Evolutionary conservation across 2,329 filamentous ascomycete genomes (phyloP).

Genomic region (Cladobotryum protrusum): DNA sequence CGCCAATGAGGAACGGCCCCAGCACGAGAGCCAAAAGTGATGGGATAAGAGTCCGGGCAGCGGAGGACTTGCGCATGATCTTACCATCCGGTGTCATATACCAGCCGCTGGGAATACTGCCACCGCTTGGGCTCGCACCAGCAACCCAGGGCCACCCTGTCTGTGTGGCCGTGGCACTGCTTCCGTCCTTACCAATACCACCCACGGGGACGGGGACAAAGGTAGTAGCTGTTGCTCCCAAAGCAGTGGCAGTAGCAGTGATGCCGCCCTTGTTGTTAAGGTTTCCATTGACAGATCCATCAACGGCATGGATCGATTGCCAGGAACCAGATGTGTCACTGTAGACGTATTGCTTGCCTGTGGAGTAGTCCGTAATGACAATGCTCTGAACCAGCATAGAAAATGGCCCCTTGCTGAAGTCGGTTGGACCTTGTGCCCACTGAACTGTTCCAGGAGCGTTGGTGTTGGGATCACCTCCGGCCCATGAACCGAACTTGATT

Average conservation of each 20-base stretch:
- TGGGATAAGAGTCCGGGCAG: constrained; percentile 13
- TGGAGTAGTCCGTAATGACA: constrained; percentile 84
- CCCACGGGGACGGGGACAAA: constrained; percentile 64
- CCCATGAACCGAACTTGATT: constrained; percentile 87
- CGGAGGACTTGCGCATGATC: constrained; percentile 59
- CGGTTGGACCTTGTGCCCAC: constrained; percentile 81
- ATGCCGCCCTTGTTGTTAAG: constrained; percentile 47
- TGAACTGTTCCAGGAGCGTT: constrained; percentile 78
- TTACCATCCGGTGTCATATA: constrained; percentile 72
- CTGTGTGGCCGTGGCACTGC: constrained; percentile 46
- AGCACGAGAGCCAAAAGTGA: constrained; percentile 20
- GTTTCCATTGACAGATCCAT: constrained; percentile 67
- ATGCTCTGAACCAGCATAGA: constrained; percentile 76
- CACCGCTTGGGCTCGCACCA: constrained; percentile 44
- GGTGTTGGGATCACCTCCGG: constrained; percentile 69
- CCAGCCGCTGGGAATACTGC: constrained; percentile 71
- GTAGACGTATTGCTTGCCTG: constrained; percentile 79
- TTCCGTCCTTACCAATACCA: constrained; percentile 55
- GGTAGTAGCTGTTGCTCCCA: constrained; percentile 54
- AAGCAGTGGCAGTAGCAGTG: constrained; percentile 50
- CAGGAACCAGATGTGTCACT: constrained; percentile 70
- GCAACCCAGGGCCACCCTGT: constrained; percentile 65
- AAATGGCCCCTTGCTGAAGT: constrained; percentile 80
- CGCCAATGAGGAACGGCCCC: constrained; percentile 21
- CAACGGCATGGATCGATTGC: constrained; percentile 75